Base-by-base conservation (phyloP, 495 filamentous ascomycete species). In the Podospora pseudopauciseta region DNA sequence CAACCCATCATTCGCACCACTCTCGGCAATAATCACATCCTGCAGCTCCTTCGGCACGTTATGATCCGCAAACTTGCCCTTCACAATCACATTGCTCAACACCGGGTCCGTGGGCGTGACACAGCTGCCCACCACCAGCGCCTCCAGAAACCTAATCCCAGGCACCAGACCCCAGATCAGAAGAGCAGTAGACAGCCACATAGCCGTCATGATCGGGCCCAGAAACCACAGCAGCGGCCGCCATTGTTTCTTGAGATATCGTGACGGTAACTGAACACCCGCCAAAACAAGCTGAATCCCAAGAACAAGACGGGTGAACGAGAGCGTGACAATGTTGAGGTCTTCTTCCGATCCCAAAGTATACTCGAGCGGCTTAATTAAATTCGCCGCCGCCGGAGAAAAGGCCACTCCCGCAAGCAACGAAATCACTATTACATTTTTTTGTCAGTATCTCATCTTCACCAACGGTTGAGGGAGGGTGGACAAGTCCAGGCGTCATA, bases 61-160 rank as follows among this genome's bases (percentile, higher is more conserved):
- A 71, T 92, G 90, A 67, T 96, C 93, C 11, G 93, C 94, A 70
- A 96, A 97, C 71, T 91, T 94, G 55, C 94, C 94, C 80, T 97
- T 97, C 59, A 97, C 92, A 66, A 97, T 96, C 2, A 90, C 89
- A 68, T 95, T 94, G 28, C 91, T 93, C 34, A 97, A 80, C 27
- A 97, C 89, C 0, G 94, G 94, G 74, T 98, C 94, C 0, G 94
- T 97, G 0, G 94, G 94, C 4, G 93, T 96, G 16, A 98, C 88
- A 73, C 93, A 96, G 28, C 92, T 89, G 3, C 86, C 93, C 34
- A 97, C 80, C 2, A 88, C 90, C 23, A 97, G 81, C 0, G 93
- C 88, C 73, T 94, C 88, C 1, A 97, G 83, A 70, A 96, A 91
- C 57, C 78, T 77, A 26, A 96, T 77, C 66, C 89, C 80, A 0